Conservation (phyloP, 768 basidiomycete species). For the Suillus luteus region DNA sequence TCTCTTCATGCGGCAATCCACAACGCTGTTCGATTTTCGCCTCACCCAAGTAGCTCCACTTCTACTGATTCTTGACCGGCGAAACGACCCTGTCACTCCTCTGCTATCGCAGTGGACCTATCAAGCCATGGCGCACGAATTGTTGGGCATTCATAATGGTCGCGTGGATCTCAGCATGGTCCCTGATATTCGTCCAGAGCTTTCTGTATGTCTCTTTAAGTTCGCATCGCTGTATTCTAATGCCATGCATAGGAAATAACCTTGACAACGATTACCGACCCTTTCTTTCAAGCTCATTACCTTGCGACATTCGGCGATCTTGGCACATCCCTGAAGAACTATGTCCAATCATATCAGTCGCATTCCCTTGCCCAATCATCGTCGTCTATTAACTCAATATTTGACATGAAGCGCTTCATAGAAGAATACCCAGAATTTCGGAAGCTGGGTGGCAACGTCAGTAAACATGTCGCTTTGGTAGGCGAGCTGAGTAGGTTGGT, state of each 20-base stretch:
- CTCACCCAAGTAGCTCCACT: conserved; percentile 86
- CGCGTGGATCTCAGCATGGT: conserved; percentile 83
- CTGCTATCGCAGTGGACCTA: conserved; percentile 98
- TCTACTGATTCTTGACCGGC: conserved; percentile 88
- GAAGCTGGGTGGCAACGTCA: conserved; percentile 96
- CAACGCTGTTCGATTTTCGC: conserved; percentile 91
- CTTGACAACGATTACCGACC: conserved; percentile 85
- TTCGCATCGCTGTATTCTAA: conserved; percentile 13
- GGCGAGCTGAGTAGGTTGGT: conserved; percentile 94
- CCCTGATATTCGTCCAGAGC: conserved; percentile 83
- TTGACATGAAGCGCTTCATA: conserved; percentile 96
- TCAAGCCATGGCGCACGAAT: conserved; percentile 98
- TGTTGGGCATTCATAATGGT: conserved; percentile 91
- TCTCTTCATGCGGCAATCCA: too few species aligned
- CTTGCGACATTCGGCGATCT: conserved; percentile 96
- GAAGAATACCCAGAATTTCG: conserved; percentile 98
- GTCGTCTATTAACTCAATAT: conserved; percentile 86
- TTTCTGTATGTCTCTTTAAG: conserved; percentile 53
- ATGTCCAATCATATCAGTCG: conserved; percentile 91
- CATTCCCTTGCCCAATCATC: conserved; percentile 76
- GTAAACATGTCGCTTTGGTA: conserved; percentile 96
- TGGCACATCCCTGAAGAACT: conserved; percentile 86
- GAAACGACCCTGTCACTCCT: conserved; percentile 97
- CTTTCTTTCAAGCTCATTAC: conserved; percentile 90
- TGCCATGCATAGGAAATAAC: conserved; percentile 76